Conservation (phyloP, 2,329 filamentous ascomycete genomes). For the Pseudocercospora fijiensis region DNA sequence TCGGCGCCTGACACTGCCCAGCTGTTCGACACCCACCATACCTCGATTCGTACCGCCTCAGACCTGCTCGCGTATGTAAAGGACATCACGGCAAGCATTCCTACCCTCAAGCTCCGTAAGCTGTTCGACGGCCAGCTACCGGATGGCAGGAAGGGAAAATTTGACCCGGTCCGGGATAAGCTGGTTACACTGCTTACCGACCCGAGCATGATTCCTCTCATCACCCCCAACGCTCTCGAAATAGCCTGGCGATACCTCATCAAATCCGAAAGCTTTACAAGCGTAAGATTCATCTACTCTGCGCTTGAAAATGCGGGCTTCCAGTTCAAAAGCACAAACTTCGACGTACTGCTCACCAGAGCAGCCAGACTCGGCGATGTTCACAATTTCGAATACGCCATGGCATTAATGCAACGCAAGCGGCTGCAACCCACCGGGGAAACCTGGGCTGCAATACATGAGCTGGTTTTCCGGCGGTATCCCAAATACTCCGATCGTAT, state of each 20-base stretch:
- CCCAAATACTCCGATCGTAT: constrained; percentile 17
- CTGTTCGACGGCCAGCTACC: not conserved
- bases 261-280: constrained; percentile 21
- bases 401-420: constrained; percentile 30
- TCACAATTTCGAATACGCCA: constrained; percentile 31
- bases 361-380: constrained; percentile 29
- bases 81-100: constrained; percentile 9
- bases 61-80: constrained; percentile 20
- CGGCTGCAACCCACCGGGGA: constrained; percentile 19
- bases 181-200: constrained; percentile 24
- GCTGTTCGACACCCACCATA: not conserved
- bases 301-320: constrained; percentile 21
- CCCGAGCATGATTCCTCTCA: constrained; percentile 6
- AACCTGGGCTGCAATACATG: constrained; percentile 32
- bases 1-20: not conserved
- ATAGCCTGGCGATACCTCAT: constrained; percentile 27
- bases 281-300: constrained; percentile 24
- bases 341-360: constrained; percentile 27
- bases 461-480: constrained; percentile 24
- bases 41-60: not conserved
- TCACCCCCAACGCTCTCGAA: constrained; percentile 25
- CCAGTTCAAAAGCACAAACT: constrained; percentile 22
- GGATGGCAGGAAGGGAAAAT: not conserved
- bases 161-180: constrained; percentile 3
- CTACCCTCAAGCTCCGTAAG: not conserved